A percentile compares a stretch with the other conserved stretches of the same genome.
These are phyloP conservation scores for Trametes elegans DNA, from an alignment of 768 basidiomycete genomes.

Conservation along the genomic window DNA sequence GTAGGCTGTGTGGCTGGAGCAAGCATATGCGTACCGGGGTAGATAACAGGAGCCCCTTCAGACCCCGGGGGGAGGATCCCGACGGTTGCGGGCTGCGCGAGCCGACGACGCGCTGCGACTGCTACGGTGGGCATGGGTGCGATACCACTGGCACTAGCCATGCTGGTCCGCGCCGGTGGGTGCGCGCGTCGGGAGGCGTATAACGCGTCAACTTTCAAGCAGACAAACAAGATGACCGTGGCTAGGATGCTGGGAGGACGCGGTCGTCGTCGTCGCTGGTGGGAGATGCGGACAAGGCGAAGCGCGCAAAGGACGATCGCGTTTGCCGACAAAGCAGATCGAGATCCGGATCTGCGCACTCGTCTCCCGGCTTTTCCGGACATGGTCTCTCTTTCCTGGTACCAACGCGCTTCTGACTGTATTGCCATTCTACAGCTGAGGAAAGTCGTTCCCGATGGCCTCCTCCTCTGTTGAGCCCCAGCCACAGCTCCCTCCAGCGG, in stretches of 20 bases:
- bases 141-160: conserved; percentile 17
- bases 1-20: not conserved
- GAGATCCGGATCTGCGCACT: too few relatives aligned
- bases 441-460: not conserved
- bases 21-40: conserved; percentile 31
- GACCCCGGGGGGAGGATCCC: conserved; percentile 1
- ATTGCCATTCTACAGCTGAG: not conserved
- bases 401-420: too few relatives aligned
- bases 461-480: conserved; percentile 1
- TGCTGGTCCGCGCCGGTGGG: not conserved
- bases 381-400: too few relatives aligned
- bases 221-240: too few relatives aligned
- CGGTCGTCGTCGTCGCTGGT: too few relatives aligned
- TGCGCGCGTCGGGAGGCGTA: not conserved
- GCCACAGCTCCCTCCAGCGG: conserved; percentile 40
- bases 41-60: conserved; percentile 38
- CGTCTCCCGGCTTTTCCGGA: not conserved
- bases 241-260: too few relatives aligned
- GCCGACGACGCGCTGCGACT: conserved; percentile 12
- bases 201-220: too few relatives aligned
- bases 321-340: too few relatives aligned
- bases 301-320: too few relatives aligned
- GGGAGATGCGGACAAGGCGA: too few relatives aligned
- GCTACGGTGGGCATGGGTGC: conserved; percentile 8
- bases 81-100: conserved; percentile 1